Evolutionary conservation across 1,139 yeast genomes (phyloP).

Genomic region (Saccharomyces uvarum): DNA sequence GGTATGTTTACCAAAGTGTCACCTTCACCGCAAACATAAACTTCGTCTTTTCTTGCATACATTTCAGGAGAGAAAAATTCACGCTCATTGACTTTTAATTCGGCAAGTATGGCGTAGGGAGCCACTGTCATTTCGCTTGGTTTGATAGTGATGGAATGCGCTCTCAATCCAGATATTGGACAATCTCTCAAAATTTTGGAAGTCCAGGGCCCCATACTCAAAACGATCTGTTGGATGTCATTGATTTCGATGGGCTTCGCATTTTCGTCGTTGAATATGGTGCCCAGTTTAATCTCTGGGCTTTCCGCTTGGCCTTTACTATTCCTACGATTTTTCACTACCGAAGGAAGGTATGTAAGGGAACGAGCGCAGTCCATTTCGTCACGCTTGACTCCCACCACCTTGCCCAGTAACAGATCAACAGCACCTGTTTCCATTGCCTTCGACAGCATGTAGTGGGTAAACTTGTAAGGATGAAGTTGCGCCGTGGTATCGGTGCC

Average conservation of each 20-base stretch:
- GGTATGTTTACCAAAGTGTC: conserved; percentile 87
- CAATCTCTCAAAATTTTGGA: conserved; percentile 82
- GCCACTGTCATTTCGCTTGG: conserved; percentile 64
- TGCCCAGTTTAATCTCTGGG: not conserved
- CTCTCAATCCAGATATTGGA: conserved; percentile 86
- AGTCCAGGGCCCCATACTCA: conserved; percentile 95
- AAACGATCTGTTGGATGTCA: conserved; percentile 68
- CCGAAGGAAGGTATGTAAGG: not conserved
- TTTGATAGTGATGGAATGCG: conserved; percentile 87
- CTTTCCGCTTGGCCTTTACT: not conserved
- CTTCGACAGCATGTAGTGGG: conserved; percentile 68
- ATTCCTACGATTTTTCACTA: not conserved
- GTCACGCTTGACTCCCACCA: conserved; percentile 51
- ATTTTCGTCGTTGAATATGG: not conserved
- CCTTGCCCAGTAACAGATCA: conserved; percentile 78
- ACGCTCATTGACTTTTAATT: conserved; percentile 58
- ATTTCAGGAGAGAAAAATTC: conserved; percentile 83
- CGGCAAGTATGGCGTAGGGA: conserved; percentile 92
- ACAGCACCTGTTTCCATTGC: conserved; percentile 80
- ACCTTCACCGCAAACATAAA: conserved; percentile 95
- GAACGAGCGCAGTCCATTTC: conserved; percentile 48
- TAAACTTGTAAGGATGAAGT: conserved; percentile 91
- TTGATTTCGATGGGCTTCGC: conserved; percentile 33
- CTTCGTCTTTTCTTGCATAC: conserved; percentile 92
- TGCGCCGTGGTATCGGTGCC: conserved; percentile 89